Base-by-base conservation (phyloP, 306 rosid genomes). In the Gynostemma pentaphyllum region DNA sequence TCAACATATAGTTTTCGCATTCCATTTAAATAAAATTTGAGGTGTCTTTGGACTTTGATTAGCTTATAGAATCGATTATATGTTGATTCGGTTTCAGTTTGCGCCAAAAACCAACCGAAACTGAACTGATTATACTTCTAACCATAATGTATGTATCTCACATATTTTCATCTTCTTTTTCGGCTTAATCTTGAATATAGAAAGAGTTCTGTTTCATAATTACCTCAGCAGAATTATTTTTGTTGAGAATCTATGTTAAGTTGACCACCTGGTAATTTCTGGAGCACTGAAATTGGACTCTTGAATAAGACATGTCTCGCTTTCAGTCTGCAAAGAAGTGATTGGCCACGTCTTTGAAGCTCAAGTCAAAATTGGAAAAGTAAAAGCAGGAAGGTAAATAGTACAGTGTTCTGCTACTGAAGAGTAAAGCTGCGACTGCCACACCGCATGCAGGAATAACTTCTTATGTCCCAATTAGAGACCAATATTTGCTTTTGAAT, bases 391-490 rank as follows among this genome's bases (percentile, higher is more conserved):
- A 19, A 37, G 46, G 65, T 22, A 16, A 59, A 59, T 41, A 10
- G 22, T 59, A 36, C 47, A 19, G 65, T 59, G 36, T 12, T n/a
- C n/a, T n/a, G n/a, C n/a, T n/a, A n/a, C n/a, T 19, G 22, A 21
- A 37, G 6, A 59, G 18, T 12, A 59, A 59, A 59, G 65, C 65
- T 59, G 65, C 65, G 36, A 54, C 30, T 40, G 62, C 62, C 62
- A 54, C 42, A 30, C 62, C 12, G 44, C 44, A 39, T 2, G 65
- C 39, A 12, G 45, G 36, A 2, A 57, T 12, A 37, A n/a, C n/a
- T n/a, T n/a, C 21, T 59, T 37, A 36, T 59, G 65, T 59, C 47
- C 11, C 32, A 37, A 34, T 37, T 30, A 16, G 32, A 29, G 46
- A 37, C 0, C 30, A 34, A 56, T 56, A 56, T 59, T 59, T 12